These are phyloP conservation scores for Begonia peltatifolia DNA, from an alignment of 306 rosid species.

Conservation along the genomic window DNA sequence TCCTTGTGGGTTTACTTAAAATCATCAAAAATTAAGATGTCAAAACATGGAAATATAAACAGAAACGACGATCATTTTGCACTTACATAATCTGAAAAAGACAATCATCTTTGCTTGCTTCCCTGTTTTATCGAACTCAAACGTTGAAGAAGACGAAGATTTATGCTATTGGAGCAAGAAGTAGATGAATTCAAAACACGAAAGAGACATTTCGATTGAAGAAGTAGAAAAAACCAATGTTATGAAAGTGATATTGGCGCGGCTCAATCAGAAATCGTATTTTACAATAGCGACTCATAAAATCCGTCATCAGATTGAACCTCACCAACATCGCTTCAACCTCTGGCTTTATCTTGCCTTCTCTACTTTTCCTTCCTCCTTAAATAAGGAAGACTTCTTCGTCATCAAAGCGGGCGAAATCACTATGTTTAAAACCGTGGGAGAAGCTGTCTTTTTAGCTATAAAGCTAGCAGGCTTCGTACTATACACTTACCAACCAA, in stretches of 20 bases:
- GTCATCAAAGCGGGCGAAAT: background rate
- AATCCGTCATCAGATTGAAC: slow-evolving; percentile 99
- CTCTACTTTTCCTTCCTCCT: slow-evolving; percentile 19
- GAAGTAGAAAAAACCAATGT: slow-evolving; percentile 1
- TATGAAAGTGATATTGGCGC: slow-evolving; percentile 99
- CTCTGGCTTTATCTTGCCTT: slow-evolving; percentile 6
- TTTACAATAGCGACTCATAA: slow-evolving; percentile 31
- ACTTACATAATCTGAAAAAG: too few species aligned
- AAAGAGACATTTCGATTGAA: background rate
- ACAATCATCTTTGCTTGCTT: too few species aligned
- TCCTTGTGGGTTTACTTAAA: too few species aligned
- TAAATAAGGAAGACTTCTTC: background rate
- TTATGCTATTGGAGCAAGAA: too few species aligned
- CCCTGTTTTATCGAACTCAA: too few species aligned
- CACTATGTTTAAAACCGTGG: background rate
- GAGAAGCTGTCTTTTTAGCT: slow-evolving; percentile 18
- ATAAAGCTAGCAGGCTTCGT: slow-evolving; percentile 9
- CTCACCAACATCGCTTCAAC: slow-evolving; percentile 98
- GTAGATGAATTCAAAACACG: too few species aligned
- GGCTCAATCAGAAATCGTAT: slow-evolving; percentile 99
- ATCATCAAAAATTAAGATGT: too few species aligned
- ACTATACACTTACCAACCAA: slow-evolving; percentile 27
- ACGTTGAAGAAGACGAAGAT: too few species aligned
- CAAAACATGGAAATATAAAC: too few species aligned
- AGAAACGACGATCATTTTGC: too few species aligned